Base-by-base conservation (phyloP, 495 filamentous ascomycete genomes). In the Aspergillus funiculosus region DNA sequence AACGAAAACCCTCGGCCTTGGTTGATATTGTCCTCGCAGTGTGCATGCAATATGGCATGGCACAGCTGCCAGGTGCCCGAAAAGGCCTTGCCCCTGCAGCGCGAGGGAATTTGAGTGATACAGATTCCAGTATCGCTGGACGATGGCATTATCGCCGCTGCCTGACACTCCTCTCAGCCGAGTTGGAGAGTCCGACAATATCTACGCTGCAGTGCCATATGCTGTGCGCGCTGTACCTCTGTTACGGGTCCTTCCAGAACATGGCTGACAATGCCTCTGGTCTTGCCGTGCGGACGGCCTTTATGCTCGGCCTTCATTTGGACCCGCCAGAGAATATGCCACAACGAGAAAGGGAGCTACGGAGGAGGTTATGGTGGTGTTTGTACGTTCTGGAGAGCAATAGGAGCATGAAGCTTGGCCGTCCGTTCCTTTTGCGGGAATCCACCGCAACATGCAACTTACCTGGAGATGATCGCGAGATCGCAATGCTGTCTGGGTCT, bases 1-100 rank as follows among this genome's bases (percentile, higher is more conserved):
- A 44, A 5, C 66, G 77, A 2, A 68, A 62, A 48, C 63, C 73
- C 7, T 79, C 72, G 5, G 67, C 76, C 4, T 63, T 79, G 1
- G 73, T 74, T 8, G 76, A 81, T 45, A 75, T 78, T 13, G 53
- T 78, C 25, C 54, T 81, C 15, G 76, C 76, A 6, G 35, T 78
- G 11, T 76, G 69, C 41, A 76, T 79, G 65, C 75, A 79, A 53
- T 71, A 73, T 40, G 68, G 66, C 13, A 62, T 66, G 21, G 55
- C 65, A 5, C 39, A 57, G 1, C 51, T 56, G 1, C 50, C 60
- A 13, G 50, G 54, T 9, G 32, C 18, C 5, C 39, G 46, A 8
- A 39, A 30, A 0, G 22, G 18, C 14, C 20, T 34, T 6, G 17
- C 41, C 3, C n/a, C 41, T 2, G 21, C 32, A 1, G 24, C 41